Percentiles rank a stretch among this genome's conserved stretches.
Evolutionary conservation across 495 filamentous ascomycete genomes (phyloP).

Genomic region (Neurospora sp.): DNA sequence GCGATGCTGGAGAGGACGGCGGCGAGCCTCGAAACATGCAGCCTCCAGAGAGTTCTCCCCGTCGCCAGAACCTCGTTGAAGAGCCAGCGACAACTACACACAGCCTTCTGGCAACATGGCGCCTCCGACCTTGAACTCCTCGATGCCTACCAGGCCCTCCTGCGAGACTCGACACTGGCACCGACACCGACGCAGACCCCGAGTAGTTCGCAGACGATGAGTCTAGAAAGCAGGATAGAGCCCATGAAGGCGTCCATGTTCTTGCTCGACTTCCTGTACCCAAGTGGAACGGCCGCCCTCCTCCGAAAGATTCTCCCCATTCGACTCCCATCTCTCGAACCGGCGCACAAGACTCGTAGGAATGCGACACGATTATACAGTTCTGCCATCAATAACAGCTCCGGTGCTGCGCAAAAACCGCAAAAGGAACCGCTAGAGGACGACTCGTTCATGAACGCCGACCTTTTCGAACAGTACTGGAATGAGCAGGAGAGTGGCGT

Average conservation of each 20-base stretch:
- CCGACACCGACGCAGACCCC: slow-evolving; percentile 1
- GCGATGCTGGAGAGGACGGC: slow-evolving; percentile 79
- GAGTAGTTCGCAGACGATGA: slow-evolving; percentile 1
- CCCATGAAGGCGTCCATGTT: slow-evolving; percentile 29
- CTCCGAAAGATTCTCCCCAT: slow-evolving; percentile 27
- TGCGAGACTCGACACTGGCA: slow-evolving; percentile 12
- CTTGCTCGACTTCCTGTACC: slow-evolving; percentile 57
- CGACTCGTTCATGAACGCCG: not conserved
- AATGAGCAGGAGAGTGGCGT: not conserved
- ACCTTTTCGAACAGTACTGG: not conserved
- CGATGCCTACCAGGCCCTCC: slow-evolving; percentile 32
- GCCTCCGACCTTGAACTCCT: slow-evolving; percentile 46
- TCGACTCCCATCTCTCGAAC: slow-evolving; percentile 5
- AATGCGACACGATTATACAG: slow-evolving; percentile 9
- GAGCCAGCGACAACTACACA: slow-evolving; percentile 51
- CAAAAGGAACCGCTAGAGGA: not conserved
- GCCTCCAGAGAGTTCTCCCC: slow-evolving; percentile 54
- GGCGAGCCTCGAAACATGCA: slow-evolving; percentile 66
- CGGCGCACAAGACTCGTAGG: not conserved
- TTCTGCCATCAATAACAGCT: not conserved
- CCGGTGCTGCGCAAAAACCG: not conserved
- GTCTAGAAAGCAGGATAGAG: slow-evolving; percentile 11
- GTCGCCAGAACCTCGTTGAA: slow-evolving; percentile 41
- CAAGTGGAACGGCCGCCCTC: slow-evolving; percentile 39
- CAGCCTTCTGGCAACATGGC: slow-evolving; percentile 58